Evolutionary conservation across 495 filamentous ascomycete genomes (phyloP).

Genomic region (Cudoniella acicularis): DNA sequence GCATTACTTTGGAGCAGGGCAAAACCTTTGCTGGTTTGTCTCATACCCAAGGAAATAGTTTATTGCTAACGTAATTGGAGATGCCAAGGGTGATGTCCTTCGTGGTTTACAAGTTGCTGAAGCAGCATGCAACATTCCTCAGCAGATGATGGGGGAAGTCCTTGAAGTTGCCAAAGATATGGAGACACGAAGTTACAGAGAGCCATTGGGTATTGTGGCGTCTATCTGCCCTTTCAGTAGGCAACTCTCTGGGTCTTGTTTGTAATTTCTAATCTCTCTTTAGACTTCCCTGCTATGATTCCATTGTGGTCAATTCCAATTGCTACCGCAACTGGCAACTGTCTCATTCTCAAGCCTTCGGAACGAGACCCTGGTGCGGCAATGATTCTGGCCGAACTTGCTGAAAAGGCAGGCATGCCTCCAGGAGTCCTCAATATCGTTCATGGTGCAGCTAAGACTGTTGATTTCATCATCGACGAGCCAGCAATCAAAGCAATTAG

Average conservation of each 20-base stretch:
- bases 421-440: constrained; percentile 92
- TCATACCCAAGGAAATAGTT: not conserved
- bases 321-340: constrained; percentile 93
- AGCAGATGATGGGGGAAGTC: constrained; percentile 89
- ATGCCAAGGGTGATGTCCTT: constrained; percentile 93
- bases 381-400: constrained; percentile 95
- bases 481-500: constrained; percentile 96
- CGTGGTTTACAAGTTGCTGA: constrained; percentile 95
- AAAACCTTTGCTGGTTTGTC: constrained; percentile 75
- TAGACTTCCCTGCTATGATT: constrained; percentile 99
- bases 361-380: constrained; percentile 97
- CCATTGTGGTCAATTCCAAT: constrained; percentile 96
- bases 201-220: constrained; percentile 91
- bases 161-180: constrained; percentile 98
- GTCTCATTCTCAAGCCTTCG: constrained; percentile 91
- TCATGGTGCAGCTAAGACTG: constrained; percentile 84
- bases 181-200: constrained; percentile 91
- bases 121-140: constrained; percentile 90
- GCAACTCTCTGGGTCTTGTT: constrained; percentile 28
- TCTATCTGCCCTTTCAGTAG: constrained; percentile 98
- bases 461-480: constrained; percentile 96
- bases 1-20: constrained; percentile 96
- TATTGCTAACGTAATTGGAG: constrained; percentile 27
- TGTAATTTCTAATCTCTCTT: constrained; percentile 8
- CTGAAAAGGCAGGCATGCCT: constrained; percentile 88